Base-by-base conservation (phyloP, 1,139 yeast species). In the Saccharomyces hybrid region DNA sequence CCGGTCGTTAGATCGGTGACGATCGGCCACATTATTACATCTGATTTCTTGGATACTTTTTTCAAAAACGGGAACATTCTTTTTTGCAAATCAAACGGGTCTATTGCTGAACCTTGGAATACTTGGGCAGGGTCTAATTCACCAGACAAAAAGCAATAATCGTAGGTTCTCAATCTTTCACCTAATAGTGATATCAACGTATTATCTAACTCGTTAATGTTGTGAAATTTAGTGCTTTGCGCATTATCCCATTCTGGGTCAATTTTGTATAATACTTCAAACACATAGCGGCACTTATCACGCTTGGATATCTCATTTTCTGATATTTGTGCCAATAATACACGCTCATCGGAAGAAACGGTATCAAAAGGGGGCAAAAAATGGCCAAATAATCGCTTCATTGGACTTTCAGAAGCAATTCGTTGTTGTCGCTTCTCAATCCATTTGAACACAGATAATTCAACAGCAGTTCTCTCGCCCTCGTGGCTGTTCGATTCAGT, bases 21-120 rank as follows among this genome's bases (percentile, higher is more conserved):
- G 5, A 42, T 47, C 4, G 67, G 67, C 59, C 62, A 62, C 6
- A 58, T 13, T 13, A 54, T 42, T 8, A 57, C 52, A 13, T 47
- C 38, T 4, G 50, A 47, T 9, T 47, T 30, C 16, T 52, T 51
- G n/a, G 44, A 27, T 3, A 42, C 30, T 2, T 42, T 51, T 16
- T 51, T 54, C 50, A 63, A 50, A 49, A 63, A 63, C n/a, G 67
- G 67, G 38, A 60, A 63, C 57, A 62, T 52, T 44, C 62, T 57
- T 3, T 41, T 27, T 42, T 60, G 57, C 28, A 58, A 56, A 44
- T 62, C 63, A 11, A 23, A 26, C 1, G 53, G 34, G 25, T 52
- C 48, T 1, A 49, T 32, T n/a, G 23, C 14, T 11, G 50, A 50
- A 7, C 27, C n/a, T 26, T 50, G 13, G 8, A 50, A 50, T 20